Base-by-base conservation (phyloP, 441 rosid species). In the Metrosideros polymorpha region DNA sequence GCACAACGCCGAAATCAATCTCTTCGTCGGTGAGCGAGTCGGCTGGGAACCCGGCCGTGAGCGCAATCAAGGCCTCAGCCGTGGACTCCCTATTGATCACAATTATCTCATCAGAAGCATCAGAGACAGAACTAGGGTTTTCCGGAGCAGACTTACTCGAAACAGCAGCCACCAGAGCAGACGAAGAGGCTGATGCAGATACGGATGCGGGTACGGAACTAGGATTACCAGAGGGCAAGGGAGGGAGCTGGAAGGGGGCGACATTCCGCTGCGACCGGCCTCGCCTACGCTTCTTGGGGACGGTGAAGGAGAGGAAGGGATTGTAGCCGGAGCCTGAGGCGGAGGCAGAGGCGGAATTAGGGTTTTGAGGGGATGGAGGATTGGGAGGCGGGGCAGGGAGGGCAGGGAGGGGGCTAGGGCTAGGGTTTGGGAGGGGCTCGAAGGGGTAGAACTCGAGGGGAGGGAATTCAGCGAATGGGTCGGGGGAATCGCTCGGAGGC, bases 11-110 rank as follows among this genome's bases (percentile, higher is more conserved):
- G 12, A 95, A 94, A 9, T 97, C 98, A 30, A 97, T 93, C 88
- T 97, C 99, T 87, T 96, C 99, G 52, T 94, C 98, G 0, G 98
- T 96, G 27, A 97, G 90, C 6, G 95, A 94, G 86, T 97, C 99
- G 1, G 98, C 99, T 0, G 99, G 99, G 86, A 97, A 97, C 32
- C 99, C 99, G 22, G 99, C 95, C 0, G 99, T 92, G 42, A 97
- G 95, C 18, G 97, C 99, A 3, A 91, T 94, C 76, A 97, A 83
- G 55, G 99, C 99, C 91, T 97, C 99, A 6, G 93, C 82, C 17
- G 99, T 97, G 76, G 99, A 91, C 30, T 97, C 99, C 83, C 92
- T 95, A 85, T 97, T 97, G 88, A 97, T 94, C 42, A 96, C 96
- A 39, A 97, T 96, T 86, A 97, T 97, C 91, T 97, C 99, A 83